These are phyloP conservation scores for Diaporthe citri DNA, from an alignment of 2,329 filamentous ascomycete genomes.

Conservation along the genomic window DNA sequence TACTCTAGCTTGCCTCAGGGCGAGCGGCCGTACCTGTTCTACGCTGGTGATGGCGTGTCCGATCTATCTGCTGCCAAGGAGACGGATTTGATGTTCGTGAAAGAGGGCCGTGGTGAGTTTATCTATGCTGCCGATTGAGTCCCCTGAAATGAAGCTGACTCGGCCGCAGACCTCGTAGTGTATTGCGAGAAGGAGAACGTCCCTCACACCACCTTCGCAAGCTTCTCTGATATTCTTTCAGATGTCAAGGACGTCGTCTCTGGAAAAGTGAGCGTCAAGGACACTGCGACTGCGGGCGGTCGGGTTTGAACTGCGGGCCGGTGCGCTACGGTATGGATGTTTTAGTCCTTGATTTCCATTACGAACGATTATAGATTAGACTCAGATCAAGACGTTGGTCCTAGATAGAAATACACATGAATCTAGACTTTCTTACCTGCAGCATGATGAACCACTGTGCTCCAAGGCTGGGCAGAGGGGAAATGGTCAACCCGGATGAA, in stretches of 20 bases:
- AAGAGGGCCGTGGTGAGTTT: conserved; percentile 82
- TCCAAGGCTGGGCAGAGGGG: not conserved
- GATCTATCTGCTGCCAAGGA: conserved; percentile 93
- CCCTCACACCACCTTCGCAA: conserved; percentile 88
- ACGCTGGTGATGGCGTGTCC: conserved; percentile 94
- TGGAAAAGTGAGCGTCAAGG: conserved; percentile 77
- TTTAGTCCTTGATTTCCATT: not conserved
- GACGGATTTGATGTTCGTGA: conserved; percentile 93
- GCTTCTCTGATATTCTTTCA: conserved; percentile 83
- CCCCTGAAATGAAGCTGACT: not conserved
- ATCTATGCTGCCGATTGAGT: conserved; percentile 34
- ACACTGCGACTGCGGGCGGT: conserved; percentile 77
- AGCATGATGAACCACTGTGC: not conserved
- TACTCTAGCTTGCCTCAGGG: conserved; percentile 80
- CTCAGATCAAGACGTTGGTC: not conserved
- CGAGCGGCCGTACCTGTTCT: conserved; percentile 86
- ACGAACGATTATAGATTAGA: not conserved
- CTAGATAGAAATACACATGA: not conserved
- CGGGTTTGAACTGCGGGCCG: conserved; percentile 42
- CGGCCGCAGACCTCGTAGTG: conserved; percentile 78
- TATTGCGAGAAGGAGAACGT: conserved; percentile 89
- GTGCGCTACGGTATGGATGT: not conserved
- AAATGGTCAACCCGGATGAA: not conserved
- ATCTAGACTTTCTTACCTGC: not conserved
- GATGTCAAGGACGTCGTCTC: conserved; percentile 83